Percentiles rank a stretch among this genome's conserved stretches.
These are phyloP conservation scores for Chaetomiaceae sp. DNA, from an alignment of 2,329 filamentous ascomycete species.

Conservation along the genomic window DNA sequence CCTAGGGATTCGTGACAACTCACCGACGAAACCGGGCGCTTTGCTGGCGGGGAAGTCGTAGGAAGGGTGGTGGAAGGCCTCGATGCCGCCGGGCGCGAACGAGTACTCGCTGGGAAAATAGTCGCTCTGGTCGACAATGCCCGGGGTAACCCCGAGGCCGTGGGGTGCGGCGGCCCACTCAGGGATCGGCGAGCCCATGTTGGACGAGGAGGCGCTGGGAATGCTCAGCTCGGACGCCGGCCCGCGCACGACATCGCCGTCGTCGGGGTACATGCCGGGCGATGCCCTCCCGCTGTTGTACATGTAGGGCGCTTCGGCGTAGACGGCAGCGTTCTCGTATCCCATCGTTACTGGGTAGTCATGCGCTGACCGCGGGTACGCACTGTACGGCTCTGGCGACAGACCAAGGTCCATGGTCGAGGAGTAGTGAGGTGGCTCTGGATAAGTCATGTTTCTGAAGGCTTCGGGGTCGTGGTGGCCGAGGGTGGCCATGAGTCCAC, in stretches of 20 bases:
- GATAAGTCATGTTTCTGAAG: constrained; percentile 36
- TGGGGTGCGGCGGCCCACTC: constrained; percentile 50
- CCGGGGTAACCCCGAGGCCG: constrained; percentile 54
- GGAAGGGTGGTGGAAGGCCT: constrained; percentile 39
- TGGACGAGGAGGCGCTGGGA: constrained; percentile 58
- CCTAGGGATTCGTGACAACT: constrained; percentile 40
- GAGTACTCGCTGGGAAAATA: constrained; percentile 49
- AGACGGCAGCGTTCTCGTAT: constrained; percentile 38
- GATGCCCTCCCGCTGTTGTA: constrained; percentile 43
- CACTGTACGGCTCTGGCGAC: constrained; percentile 39
- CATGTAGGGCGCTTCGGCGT: constrained; percentile 38
- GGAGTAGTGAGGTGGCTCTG: constrained; percentile 40
- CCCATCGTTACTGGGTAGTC: constrained; percentile 38
- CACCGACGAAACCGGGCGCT: constrained; percentile 48
- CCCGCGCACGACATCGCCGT: constrained; percentile 40
- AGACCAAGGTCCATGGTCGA: constrained; percentile 44
- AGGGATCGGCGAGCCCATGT: constrained; percentile 57
- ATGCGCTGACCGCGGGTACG: constrained; percentile 34
- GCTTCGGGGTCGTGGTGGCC: constrained; percentile 28
- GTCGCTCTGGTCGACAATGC: constrained; percentile 54
- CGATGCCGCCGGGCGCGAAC: constrained; percentile 45
- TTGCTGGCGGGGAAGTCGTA: constrained; percentile 46
- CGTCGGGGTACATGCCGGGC: constrained; percentile 42
- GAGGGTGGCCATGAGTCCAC: constrained; percentile 15
- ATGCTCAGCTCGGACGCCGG: constrained; percentile 55